phyloP scores from a whole-genome alignment of 805 yeast genomes.

The Dipodascus geniculatus region DNA sequence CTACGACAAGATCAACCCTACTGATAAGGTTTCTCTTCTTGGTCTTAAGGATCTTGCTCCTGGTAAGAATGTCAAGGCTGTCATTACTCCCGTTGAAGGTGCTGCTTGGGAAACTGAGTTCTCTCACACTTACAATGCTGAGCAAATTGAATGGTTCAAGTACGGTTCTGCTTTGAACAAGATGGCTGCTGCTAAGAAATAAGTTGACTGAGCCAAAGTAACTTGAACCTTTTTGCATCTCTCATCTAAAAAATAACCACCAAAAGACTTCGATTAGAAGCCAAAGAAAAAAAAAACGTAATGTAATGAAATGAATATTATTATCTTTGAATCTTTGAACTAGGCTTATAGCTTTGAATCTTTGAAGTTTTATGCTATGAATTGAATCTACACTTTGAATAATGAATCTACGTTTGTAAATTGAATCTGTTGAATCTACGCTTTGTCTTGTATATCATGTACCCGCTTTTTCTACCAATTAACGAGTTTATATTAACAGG shows the following conservation, averaged over 20 bases:
- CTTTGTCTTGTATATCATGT: too few species aligned
- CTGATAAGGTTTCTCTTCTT: constrained; percentile 76
- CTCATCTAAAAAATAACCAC: neutral
- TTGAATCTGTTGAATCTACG: too few species aligned
- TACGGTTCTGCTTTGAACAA: constrained; percentile 98
- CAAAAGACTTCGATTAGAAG: too few species aligned
- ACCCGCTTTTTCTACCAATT: neutral
- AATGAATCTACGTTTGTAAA: too few species aligned
- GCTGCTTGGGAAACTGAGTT: constrained; percentile 78
- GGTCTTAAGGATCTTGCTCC: constrained; percentile 84
- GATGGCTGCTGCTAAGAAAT: constrained; percentile 43
- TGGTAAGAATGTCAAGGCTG: constrained; percentile 79
- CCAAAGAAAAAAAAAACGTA: neutral
- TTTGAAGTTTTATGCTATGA: too few species aligned
- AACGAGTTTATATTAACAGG: too few species aligned
- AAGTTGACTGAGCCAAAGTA: neutral
- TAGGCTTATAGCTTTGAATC: too few species aligned
- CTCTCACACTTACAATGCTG: constrained; percentile 90
- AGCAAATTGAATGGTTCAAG: constrained; percentile 99
- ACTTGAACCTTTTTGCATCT: neutral
- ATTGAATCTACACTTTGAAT: too few species aligned
- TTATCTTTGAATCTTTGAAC: too few species aligned
- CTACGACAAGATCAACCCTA: constrained; percentile 87
- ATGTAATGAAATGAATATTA: neutral
- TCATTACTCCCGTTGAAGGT: constrained; percentile 63